phyloP scores from a whole-genome alignment of 768 basidiomycete genomes.

The Suillus placidus region DNA sequence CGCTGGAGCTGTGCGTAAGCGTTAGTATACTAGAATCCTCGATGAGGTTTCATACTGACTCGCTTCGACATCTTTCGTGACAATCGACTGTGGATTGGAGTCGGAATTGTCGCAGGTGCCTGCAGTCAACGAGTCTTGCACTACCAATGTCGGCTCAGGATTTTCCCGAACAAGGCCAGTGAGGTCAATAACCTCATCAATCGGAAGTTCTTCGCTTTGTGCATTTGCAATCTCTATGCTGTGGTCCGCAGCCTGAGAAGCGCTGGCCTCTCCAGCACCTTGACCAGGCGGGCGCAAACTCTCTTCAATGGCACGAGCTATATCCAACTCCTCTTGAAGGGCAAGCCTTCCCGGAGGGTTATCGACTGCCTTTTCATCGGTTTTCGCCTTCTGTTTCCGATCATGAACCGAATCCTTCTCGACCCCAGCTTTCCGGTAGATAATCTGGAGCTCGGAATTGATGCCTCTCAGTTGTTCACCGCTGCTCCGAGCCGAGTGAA shows the following conservation, averaged over 20 bases:
- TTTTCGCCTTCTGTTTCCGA: slow-evolving; percentile 14
- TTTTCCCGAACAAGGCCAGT: slow-evolving; percentile 16
- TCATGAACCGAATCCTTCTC: neutral
- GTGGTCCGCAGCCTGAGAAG: slow-evolving; percentile 13
- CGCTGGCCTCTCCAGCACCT: slow-evolving; percentile 5
- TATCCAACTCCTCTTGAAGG: slow-evolving; percentile 42
- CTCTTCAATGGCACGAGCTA: slow-evolving; percentile 49
- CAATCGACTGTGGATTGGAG: neutral
- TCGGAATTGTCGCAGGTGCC: too few species aligned
- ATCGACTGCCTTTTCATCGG: slow-evolving; percentile 8
- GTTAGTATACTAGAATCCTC: neutral
- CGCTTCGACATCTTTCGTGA: neutral
- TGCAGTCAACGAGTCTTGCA: slow-evolving; percentile 30
- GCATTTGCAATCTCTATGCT: slow-evolving; percentile 13
- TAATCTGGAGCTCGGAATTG: slow-evolving; percentile 40
- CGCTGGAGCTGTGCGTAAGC: neutral
- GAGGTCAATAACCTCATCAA: slow-evolving; percentile 16
- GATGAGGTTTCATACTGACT: neutral
- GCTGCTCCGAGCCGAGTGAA: slow-evolving; percentile 18
- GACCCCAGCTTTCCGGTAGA: slow-evolving; percentile 39
- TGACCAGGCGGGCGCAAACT: slow-evolving; percentile 39
- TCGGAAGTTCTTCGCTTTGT: slow-evolving; percentile 10
- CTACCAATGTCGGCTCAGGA: slow-evolving; percentile 31
- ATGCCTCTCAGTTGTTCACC: slow-evolving; percentile 32
- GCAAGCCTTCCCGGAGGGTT: slow-evolving; percentile 20